Base-by-base conservation (phyloP, 2,329 filamentous ascomycete species). In the Trichoderma cornu-damae region DNA sequence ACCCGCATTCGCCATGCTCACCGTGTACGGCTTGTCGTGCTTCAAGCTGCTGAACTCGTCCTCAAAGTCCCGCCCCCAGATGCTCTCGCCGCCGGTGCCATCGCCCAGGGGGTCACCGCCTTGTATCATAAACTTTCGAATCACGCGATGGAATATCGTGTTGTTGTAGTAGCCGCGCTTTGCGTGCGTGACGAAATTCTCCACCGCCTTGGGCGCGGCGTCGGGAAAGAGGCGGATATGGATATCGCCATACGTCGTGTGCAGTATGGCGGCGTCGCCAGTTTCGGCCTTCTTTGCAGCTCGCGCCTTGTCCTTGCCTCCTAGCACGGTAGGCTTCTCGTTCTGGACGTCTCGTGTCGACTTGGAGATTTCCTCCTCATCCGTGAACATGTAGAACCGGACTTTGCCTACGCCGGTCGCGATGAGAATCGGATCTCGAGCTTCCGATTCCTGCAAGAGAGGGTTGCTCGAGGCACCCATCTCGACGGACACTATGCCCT, bases 81-180 rank as follows among this genome's bases (percentile, higher is more conserved):
- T 86, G 67, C 89, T 95, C 61, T 86, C 79, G 1, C 95, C 95
- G 16, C 94, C 94, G 46, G 90, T 84, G 1, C 95, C 94, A 1
- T 92, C 96, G 1, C 93, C 93, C 0, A 91, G 88, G 0, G 95
- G 94, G 68, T 99, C 95, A 43, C 94, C 94, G 50, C 93, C 91
- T 72, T 99, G 94, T 40, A 99, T 96, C 95, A 99, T 99, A 75
- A 99, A 99, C 68, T 96, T 96, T 60, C 89, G 85, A 65, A 99
- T 99, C 6, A 99, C 88, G 32, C 94, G 87, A 73, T 99, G 94
- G 79, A 99, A 99, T 65, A 96, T 93, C 32, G 93, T 92, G 73
- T 90, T 90, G 76, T 99, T 97, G 77, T 99, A 99, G 72, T 99
- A 99, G 1, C 90, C 90, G 59, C 86, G 87, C 66, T 87, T 88